Percentiles rank a stretch among this genome's conserved stretches.
These are phyloP conservation scores for Globisporangium nagaii DNA, from an alignment of 352 stramenopile genomes.

Conservation along the genomic window DNA sequence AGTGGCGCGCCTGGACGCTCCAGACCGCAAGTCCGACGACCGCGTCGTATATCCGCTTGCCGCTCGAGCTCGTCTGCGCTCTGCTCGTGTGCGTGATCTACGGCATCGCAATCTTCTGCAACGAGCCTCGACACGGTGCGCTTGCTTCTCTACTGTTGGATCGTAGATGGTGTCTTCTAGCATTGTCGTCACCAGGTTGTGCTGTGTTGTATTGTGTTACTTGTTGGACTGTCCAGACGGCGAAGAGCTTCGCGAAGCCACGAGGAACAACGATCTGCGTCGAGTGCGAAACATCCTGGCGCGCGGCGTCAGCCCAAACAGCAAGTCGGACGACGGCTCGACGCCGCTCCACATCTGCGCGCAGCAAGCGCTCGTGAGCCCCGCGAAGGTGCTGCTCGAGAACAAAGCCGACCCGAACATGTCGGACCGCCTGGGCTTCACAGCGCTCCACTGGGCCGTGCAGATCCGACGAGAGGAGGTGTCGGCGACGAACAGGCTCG, in stretches of 20 bases:
- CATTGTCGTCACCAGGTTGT: no score
- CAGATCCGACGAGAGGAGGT: constrained; percentile 76
- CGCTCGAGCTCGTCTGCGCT: constrained; percentile 40
- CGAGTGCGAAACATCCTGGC: constrained; percentile 53
- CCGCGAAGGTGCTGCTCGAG: constrained; percentile 54
- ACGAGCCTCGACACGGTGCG: constrained; percentile 64
- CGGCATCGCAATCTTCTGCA: constrained; percentile 56
- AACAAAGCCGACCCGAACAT: constrained; percentile 60
- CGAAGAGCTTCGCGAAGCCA: constrained; percentile 69
- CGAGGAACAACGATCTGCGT: constrained; percentile 63
- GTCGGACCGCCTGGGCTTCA: constrained; percentile 58
- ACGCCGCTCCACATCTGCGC: constrained; percentile 76
- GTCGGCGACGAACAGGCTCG: constrained; percentile 52
- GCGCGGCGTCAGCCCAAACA: constrained; percentile 49
- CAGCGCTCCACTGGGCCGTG: constrained; percentile 76
- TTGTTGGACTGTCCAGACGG: constrained; percentile 36
- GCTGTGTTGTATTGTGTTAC: not conserved
- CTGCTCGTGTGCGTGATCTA: constrained; percentile 49
- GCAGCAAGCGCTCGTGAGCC: constrained; percentile 62
- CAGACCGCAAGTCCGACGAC: constrained; percentile 19
- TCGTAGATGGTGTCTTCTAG: no score
- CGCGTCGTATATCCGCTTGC: constrained; percentile 29
- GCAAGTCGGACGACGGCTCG: constrained; percentile 46
- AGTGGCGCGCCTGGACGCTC: constrained; percentile 24
- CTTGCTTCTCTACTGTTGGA: not conserved